These are phyloP conservation scores for Bidens hawaiensis DNA, from an alignment of 140 eudicot species.

Conservation along the genomic window DNA sequence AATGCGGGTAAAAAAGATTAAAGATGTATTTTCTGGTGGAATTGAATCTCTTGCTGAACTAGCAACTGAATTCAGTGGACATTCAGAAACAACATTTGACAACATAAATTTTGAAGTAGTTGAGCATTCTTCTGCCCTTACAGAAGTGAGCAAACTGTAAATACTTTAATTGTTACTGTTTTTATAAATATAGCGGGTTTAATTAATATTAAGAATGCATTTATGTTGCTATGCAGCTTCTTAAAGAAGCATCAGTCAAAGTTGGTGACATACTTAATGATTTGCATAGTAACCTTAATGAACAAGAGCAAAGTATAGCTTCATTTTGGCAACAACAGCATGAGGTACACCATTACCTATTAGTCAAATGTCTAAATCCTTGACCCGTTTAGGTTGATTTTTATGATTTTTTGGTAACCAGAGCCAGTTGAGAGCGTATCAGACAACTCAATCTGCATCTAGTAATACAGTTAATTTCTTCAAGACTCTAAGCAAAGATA, in stretches of 20 bases:
- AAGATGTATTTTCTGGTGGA: slow-evolving; percentile 34
- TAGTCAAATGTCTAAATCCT: slow-evolving; percentile 12
- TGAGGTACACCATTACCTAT: slow-evolving; percentile 30
- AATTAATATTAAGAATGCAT: not conserved
- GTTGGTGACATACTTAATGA: slow-evolving; percentile 33
- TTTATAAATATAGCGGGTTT: not conserved
- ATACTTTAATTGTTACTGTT: no score
- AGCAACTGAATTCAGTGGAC: slow-evolving; percentile 45
- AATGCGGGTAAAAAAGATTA: slow-evolving; percentile 27
- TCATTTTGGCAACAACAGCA: slow-evolving; percentile 41
- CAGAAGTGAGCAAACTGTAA: slow-evolving; percentile 34
- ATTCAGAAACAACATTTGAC: slow-evolving; percentile 37
- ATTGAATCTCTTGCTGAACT: slow-evolving; percentile 34
- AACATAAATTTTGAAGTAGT: slow-evolving; percentile 36
- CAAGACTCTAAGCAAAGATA: slow-evolving; percentile 37
- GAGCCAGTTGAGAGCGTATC: slow-evolving; percentile 38
- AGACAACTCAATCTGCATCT: slow-evolving; percentile 43
- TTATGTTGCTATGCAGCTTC: slow-evolving; percentile 31
- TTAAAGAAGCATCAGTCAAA: slow-evolving; percentile 35
- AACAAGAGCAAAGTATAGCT: slow-evolving; percentile 37
- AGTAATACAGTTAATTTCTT: slow-evolving; percentile 30
- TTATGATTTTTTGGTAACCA: slow-evolving; percentile 23
- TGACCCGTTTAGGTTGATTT: no score
- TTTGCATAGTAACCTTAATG: slow-evolving; percentile 33
- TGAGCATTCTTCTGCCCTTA: slow-evolving; percentile 41